These are phyloP conservation scores for Gentiana macrophylla DNA, from an alignment of 257 asterid genomes.

Conservation along the genomic window DNA sequence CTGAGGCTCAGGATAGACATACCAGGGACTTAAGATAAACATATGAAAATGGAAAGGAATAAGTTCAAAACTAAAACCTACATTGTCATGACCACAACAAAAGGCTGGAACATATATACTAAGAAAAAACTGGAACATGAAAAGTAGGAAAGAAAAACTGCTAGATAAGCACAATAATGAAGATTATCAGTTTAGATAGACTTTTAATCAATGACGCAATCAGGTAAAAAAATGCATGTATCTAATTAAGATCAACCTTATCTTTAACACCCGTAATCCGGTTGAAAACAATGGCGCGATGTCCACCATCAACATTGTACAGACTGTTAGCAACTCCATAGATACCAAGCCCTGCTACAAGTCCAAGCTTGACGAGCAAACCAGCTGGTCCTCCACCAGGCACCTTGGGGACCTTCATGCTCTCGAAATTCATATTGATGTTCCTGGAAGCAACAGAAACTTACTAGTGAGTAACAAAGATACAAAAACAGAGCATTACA, in stretches of 20 bases:
- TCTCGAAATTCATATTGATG: conserved; percentile 51
- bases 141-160: too few species aligned
- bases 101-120: too few species aligned
- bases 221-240: background rate
- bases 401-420: conserved; percentile 68
- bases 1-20: too few species aligned
- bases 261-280: conserved; percentile 66
- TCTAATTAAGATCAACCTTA: conserved; percentile 32
- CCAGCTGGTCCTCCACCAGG: conserved; percentile 67
- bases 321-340: conserved; percentile 71
- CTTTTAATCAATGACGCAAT: too few species aligned
- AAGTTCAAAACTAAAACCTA: too few species aligned
- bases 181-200: background rate
- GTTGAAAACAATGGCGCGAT: conserved; percentile 84
- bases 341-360: conserved; percentile 55
- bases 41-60: too few species aligned
- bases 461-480: background rate
- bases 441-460: conserved; percentile 19
- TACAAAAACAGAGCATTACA: background rate
- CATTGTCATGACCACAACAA: too few species aligned
- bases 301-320: conserved; percentile 93
- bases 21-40: too few species aligned
- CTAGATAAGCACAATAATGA: too few species aligned
- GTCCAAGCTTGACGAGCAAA: conserved; percentile 45
- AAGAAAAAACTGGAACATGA: too few species aligned